These are phyloP conservation scores for Trichoderma virens DNA, from an alignment of 495 filamentous ascomycete genomes.

Conservation along the genomic window DNA sequence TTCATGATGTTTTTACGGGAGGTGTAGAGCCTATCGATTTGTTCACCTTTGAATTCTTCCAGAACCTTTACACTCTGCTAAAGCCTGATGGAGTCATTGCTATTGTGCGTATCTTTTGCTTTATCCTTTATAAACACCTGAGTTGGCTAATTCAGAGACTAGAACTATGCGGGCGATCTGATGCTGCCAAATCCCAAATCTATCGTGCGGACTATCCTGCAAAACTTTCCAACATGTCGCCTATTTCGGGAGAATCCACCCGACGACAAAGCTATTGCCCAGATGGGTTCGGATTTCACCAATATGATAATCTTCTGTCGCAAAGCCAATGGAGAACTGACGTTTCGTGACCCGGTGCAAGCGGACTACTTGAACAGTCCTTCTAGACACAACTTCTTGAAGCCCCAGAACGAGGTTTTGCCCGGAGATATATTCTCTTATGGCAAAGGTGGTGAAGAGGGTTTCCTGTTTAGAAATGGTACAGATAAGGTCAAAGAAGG, in stretches of 20 bases:
- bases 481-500: constrained; percentile 55
- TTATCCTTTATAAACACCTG: neutral
- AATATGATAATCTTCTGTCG: constrained; percentile 82
- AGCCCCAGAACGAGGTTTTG: constrained; percentile 67
- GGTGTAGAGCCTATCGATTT: constrained; percentile 83
- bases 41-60: constrained; percentile 79
- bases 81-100: constrained; percentile 77
- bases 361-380: constrained; percentile 66
- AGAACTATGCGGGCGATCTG: constrained; percentile 98
- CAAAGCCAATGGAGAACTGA: constrained; percentile 37
- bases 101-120: constrained; percentile 52
- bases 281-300: constrained; percentile 60
- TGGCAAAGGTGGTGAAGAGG: constrained; percentile 15
- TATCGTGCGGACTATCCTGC: constrained; percentile 62
- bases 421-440: constrained; percentile 32
- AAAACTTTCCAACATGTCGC: constrained; percentile 71
- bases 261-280: constrained; percentile 26
- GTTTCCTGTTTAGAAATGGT: constrained; percentile 47
- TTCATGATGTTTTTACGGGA: constrained; percentile 98
- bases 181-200: constrained; percentile 60
- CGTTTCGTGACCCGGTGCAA: constrained; percentile 59
- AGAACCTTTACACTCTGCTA: constrained; percentile 58
- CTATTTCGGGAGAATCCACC: constrained; percentile 73
- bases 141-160: constrained; percentile 11
- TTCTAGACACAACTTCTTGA: constrained; percentile 57